These are phyloP conservation scores for Botrytis deweyae DNA, from an alignment of 2,329 filamentous ascomycete genomes.

Conservation along the genomic window DNA sequence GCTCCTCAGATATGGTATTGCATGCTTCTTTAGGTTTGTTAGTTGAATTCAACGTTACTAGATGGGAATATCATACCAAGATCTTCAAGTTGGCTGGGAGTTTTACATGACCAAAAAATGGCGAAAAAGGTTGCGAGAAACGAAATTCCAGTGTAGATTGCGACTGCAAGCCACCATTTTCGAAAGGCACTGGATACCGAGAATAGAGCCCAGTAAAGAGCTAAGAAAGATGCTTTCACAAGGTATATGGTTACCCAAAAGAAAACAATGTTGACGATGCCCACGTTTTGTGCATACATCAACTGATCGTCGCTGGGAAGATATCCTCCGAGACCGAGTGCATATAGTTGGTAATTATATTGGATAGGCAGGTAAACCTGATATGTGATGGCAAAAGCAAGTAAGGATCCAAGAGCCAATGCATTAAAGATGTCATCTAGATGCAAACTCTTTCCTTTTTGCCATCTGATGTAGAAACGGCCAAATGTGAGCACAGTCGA, in stretches of 20 bases:
- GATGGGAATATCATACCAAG: background rate
- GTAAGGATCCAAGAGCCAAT: constrained; percentile 8
- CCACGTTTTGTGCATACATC: background rate
- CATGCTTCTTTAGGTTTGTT: background rate
- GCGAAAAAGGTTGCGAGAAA: constrained; percentile 15
- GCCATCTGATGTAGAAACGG: constrained; percentile 12
- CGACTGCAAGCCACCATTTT: constrained; percentile 5
- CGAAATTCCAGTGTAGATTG: background rate
- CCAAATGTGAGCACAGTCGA: constrained; percentile 13
- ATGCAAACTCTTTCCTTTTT: background rate
- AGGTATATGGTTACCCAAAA: constrained; percentile 20
- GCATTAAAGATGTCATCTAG: constrained; percentile 13
- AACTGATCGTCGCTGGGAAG: constrained; percentile 1
- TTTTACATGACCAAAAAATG: constrained; percentile 18
- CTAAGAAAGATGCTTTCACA: constrained; percentile 16
- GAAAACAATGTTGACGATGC: constrained; percentile 11
- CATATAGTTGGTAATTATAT: constrained; percentile 16
- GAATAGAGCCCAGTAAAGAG: constrained; percentile 14
- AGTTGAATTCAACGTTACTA: background rate
- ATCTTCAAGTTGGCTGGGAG: constrained; percentile 13
- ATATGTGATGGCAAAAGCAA: constrained; percentile 15
- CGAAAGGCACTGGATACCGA: constrained; percentile 1
- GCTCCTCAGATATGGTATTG: background rate
- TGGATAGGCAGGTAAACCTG: constrained; percentile 7
- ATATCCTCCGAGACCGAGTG: constrained; percentile 2